phyloP scores from a whole-genome alignment of 257 asterid species.

The Leptodermis oblonga region DNA sequence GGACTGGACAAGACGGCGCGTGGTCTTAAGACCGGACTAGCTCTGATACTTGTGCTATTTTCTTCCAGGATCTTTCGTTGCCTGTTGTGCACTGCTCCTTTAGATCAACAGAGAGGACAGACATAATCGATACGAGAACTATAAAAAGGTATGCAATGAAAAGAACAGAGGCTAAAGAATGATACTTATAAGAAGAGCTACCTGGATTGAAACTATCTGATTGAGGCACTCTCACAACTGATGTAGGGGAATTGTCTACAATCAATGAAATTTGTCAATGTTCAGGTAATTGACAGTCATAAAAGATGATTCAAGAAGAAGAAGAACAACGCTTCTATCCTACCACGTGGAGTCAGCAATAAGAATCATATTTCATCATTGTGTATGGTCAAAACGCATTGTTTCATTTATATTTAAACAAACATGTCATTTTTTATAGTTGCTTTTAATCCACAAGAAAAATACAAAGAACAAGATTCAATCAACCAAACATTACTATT shows the following conservation, averaged over 20 bases:
- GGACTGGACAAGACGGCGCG: constrained; percentile 97
- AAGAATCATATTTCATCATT: too few relatives aligned
- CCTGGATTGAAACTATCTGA: constrained; percentile 47
- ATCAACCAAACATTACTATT: too few relatives aligned
- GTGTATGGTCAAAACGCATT: too few relatives aligned
- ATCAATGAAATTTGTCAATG: constrained; percentile 10
- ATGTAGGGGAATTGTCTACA: constrained; percentile 63
- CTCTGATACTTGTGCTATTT: constrained; percentile 37
- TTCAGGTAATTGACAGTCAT: background rate
- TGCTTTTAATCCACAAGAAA: too few relatives aligned
- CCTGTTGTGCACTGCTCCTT: constrained; percentile 32
- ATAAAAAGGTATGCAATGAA: background rate
- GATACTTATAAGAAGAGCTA: constrained; percentile 39
- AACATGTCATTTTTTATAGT: background rate
- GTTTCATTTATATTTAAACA: too few relatives aligned
- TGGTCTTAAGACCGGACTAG: constrained; percentile 68
- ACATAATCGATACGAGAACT: background rate
- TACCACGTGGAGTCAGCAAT: too few relatives aligned
- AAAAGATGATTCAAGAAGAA: too few relatives aligned
- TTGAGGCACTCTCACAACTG: constrained; percentile 63
- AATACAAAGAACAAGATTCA: too few relatives aligned
- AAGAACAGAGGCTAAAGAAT: constrained; percentile 9
- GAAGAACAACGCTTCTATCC: too few relatives aligned
- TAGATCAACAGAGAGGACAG: constrained; percentile 11
- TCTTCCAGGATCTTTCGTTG: constrained; percentile 35